Percentiles rank a stretch among this genome's conserved stretches.
Conservation (phyloP, 495 filamentous ascomycete species). For the Aspergillus bridgeri region DNA sequence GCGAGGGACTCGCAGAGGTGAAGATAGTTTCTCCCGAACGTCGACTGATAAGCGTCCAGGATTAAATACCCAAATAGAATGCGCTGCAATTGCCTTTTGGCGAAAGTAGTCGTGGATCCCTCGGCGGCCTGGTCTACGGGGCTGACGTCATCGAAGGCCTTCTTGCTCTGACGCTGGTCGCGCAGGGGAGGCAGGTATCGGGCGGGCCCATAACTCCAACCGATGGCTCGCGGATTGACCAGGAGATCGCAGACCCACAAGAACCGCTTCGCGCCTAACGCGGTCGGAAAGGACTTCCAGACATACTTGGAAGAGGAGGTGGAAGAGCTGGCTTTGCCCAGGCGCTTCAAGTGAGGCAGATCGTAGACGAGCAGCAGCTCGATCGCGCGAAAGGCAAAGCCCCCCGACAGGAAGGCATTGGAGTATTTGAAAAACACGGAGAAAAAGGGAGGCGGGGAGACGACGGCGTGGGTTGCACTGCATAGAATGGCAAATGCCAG, state of each 20-base stretch:
- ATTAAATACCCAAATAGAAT: conserved; percentile 9
- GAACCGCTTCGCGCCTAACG: conserved; percentile 8
- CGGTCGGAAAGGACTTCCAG: conserved; percentile 13
- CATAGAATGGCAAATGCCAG: conserved; percentile 6
- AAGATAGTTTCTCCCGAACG: conserved; percentile 8
- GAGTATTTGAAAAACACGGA: conserved; percentile 13
- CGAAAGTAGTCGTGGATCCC: conserved; percentile 1
- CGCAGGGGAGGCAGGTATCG: conserved; percentile 11
- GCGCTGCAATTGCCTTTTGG: not conserved
- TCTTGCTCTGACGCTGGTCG: not conserved
- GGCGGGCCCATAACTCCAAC: conserved; percentile 17
- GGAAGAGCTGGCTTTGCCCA: conserved; percentile 6
- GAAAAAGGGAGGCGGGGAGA: conserved; percentile 8
- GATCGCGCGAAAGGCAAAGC: conserved; percentile 14
- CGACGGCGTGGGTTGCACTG: conserved; percentile 8
- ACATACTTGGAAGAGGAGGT: conserved; percentile 7
- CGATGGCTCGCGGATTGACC: conserved; percentile 17
- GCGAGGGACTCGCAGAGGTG: conserved; percentile 8
- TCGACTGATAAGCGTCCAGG: conserved; percentile 14
- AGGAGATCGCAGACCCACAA: conserved; percentile 13
- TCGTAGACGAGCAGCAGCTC: conserved; percentile 17
- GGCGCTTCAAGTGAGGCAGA: conserved; percentile 5
- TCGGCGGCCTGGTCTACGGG: not conserved
- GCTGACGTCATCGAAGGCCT: not conserved
- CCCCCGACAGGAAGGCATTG: conserved; percentile 16